These are phyloP conservation scores for Bassia scoparia DNA, from an alignment of 148 eudicot genomes.

Conservation along the genomic window DNA sequence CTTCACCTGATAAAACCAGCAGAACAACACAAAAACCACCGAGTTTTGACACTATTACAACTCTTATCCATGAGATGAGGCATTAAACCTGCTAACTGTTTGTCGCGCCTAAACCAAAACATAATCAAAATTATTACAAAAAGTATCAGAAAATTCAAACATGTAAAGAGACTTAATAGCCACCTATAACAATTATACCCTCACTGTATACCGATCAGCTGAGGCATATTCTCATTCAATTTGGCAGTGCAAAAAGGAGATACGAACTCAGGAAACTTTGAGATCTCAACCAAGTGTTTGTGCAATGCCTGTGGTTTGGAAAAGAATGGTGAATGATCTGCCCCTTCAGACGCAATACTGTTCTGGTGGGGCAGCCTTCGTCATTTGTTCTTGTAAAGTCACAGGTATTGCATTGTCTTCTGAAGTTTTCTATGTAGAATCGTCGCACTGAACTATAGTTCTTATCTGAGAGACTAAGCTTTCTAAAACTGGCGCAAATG, in stretches of 20 bases:
- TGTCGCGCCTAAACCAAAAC: too few species aligned
- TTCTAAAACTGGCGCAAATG: slow-evolving; percentile 78
- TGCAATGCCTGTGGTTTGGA: slow-evolving; percentile 94
- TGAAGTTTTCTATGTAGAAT: slow-evolving; percentile 63
- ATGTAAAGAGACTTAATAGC: too few species aligned
- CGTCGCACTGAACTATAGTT: slow-evolving; percentile 74
- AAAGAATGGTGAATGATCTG: slow-evolving; percentile 95
- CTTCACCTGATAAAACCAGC: too few species aligned
- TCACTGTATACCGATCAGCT: too few species aligned
- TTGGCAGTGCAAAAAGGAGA: not conserved
- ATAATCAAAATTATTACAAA: too few species aligned
- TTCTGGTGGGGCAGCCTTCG: slow-evolving; percentile 64
- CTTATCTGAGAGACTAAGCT: slow-evolving; percentile 53
- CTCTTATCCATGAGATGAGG: too few species aligned
- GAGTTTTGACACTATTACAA: too few species aligned
- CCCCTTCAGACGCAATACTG: slow-evolving; percentile 62
- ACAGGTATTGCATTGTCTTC: slow-evolving; percentile 76
- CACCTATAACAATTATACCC: too few species aligned
- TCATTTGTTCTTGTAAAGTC: slow-evolving; percentile 55
- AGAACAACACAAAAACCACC: too few species aligned
- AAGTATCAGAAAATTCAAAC: too few species aligned
- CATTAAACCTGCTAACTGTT: too few species aligned
- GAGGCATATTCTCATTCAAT: too few species aligned
- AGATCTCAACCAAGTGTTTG: slow-evolving; percentile 65
- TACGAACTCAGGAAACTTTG: slow-evolving; percentile 34